Conservation (phyloP, 306 rosid species). For the Fagus sylvatica region DNA sequence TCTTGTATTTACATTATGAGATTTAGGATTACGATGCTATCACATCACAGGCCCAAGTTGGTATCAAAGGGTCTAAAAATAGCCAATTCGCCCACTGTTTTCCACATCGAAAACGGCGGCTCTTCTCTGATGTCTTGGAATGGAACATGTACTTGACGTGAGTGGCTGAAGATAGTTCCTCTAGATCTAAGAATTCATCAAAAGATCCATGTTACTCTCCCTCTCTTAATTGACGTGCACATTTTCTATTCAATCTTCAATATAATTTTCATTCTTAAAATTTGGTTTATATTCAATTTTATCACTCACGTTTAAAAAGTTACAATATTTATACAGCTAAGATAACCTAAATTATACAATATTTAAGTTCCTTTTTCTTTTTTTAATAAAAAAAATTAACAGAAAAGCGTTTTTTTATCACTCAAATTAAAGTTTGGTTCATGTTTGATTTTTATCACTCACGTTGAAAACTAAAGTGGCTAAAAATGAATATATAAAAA, state of each 20-base stretch:
- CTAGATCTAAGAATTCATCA: neutral
- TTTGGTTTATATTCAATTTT: too few relatives aligned
- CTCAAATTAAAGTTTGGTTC: too few relatives aligned
- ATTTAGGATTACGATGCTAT: constrained; percentile 5
- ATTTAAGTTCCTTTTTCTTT: too few relatives aligned
- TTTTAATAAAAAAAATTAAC: too few relatives aligned
- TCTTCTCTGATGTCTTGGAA: neutral
- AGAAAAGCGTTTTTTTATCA: too few relatives aligned
- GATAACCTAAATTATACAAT: too few relatives aligned
- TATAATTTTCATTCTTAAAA: neutral
- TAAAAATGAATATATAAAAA: too few relatives aligned
- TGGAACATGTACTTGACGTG: constrained; percentile 22
- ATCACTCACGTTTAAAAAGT: neutral
- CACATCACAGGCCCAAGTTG: constrained; percentile 16
- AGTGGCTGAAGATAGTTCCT: neutral
- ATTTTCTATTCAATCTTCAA: neutral
- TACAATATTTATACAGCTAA: too few relatives aligned
- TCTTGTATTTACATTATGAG: neutral
- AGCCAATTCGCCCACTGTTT: constrained; percentile 33
- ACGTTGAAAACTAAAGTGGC: too few relatives aligned
- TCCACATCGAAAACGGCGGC: neutral
- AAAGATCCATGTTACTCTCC: constrained; percentile 5
- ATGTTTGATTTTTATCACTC: too few relatives aligned
- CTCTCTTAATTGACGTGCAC: neutral
- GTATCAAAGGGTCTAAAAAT: constrained; percentile 6